Evolutionary conservation across 1,284 basidiomycete species (phyloP).

Genomic region (Ganoderma sinense): DNA sequence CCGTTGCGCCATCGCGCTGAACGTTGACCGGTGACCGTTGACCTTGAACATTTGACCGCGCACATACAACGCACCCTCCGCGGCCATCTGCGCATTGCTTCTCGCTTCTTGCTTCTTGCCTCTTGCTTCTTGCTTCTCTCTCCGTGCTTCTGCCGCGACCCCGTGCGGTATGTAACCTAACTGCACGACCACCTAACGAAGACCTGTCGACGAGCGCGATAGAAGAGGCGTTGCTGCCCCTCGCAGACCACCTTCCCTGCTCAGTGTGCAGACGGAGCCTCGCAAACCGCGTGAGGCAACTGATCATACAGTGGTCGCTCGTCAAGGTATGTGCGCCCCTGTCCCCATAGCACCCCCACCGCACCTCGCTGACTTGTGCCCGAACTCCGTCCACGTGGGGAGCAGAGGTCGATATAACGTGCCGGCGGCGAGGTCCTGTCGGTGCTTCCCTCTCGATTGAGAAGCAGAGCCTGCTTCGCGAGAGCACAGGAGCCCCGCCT

Average conservation of each 20-base stretch:
- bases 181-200: slow-evolving; percentile 12
- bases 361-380: not conserved
- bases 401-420: slow-evolving; percentile 21
- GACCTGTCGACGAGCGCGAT: slow-evolving; percentile 45
- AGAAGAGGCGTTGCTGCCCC: slow-evolving; percentile 42
- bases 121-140: too few species aligned
- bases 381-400: not conserved
- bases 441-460: not conserved
- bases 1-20: slow-evolving; percentile 1
- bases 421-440: not conserved
- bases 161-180: too few species aligned
- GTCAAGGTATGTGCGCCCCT: slow-evolving; percentile 64
- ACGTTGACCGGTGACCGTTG: too few species aligned
- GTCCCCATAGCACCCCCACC: not conserved
- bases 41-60: not conserved
- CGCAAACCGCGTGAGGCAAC: slow-evolving; percentile 68
- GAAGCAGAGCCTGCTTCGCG: not conserved
- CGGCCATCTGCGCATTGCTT: not conserved
- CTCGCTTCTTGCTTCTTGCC: too few species aligned
- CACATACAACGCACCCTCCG: not conserved
- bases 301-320: slow-evolving; percentile 78
- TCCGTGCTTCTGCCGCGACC: too few species aligned
- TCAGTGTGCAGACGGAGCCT: slow-evolving; percentile 66
- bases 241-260: slow-evolving; percentile 44
- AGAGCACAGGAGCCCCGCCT: not conserved